Evolutionary conservation across 1,284 basidiomycete species (phyloP).

Genomic region (Trametes pubescens): DNA sequence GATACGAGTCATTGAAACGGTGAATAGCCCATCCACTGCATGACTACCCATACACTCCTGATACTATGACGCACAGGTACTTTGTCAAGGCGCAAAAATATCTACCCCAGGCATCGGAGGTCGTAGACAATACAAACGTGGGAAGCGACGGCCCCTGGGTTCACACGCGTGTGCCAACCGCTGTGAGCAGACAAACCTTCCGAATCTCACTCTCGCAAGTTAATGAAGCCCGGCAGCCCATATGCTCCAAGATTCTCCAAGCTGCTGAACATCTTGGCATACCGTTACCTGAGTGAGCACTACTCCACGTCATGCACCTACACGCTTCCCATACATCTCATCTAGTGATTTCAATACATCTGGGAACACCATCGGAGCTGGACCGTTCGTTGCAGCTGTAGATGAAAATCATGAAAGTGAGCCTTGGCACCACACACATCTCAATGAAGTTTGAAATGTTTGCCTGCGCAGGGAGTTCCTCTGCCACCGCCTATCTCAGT

Average conservation of each 20-base stretch:
- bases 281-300: constrained; percentile 35
- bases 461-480: constrained; percentile 43
- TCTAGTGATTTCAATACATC: constrained; percentile 45
- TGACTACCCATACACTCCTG: not conserved
- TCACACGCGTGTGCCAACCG: constrained; percentile 29
- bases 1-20: constrained; percentile 43
- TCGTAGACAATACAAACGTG: constrained; percentile 23
- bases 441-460: not conserved
- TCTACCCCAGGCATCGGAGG: constrained; percentile 31
- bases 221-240: constrained; percentile 20
- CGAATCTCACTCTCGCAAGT: not conserved
- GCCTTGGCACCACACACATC: not conserved
- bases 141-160: constrained; percentile 38
- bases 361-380: constrained; percentile 38
- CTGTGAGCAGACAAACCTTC: constrained; percentile 15
- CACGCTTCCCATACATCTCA: not conserved
- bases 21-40: constrained; percentile 17
- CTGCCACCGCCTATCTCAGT: constrained; percentile 50
- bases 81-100: constrained; percentile 43
- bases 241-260: constrained; percentile 24
- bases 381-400: constrained; percentile 38
- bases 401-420: constrained; percentile 46
- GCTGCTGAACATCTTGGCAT: constrained; percentile 37
- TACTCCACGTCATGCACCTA: not conserved
- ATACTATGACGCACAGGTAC: no score